Conservation (phyloP, 1,284 basidiomycete genomes). For the Pseudozyma sp. region DNA sequence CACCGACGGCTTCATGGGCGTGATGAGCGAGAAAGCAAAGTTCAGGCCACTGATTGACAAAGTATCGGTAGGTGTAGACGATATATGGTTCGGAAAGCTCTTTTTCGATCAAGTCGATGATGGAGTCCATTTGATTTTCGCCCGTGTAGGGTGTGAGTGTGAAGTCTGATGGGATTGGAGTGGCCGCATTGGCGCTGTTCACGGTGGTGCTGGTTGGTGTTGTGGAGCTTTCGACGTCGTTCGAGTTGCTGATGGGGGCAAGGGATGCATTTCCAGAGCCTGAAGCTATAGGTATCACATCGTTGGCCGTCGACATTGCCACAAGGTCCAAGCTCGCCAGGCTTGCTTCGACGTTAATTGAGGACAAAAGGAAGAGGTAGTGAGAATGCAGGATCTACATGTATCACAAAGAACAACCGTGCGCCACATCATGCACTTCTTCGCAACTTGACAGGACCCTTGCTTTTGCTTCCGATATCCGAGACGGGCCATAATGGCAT, state of each 20-base stretch:
- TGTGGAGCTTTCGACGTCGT: background rate
- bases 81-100: conserved; percentile 89
- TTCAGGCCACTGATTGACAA: conserved; percentile 91
- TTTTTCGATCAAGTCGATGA: conserved; percentile 65
- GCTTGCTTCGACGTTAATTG: no score
- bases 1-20: conserved; percentile 72
- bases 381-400: no score
- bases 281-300: background rate
- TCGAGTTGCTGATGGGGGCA: no score
- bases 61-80: conserved; percentile 80
- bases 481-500: no score
- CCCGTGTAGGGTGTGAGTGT: conserved; percentile 79
- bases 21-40: conserved; percentile 81
- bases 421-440: no score
- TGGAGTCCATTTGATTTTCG: conserved; percentile 72
- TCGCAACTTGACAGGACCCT: no score
- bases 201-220: background rate
- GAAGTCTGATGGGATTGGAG: conserved; percentile 70
- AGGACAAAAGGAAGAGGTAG: no score
- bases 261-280: no score
- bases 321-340: no score
- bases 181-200: background rate
- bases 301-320: no score
- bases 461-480: no score
- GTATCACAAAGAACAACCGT: no score